phyloP scores from a whole-genome alignment of 345 rosid species.

The Salix dunnii region DNA sequence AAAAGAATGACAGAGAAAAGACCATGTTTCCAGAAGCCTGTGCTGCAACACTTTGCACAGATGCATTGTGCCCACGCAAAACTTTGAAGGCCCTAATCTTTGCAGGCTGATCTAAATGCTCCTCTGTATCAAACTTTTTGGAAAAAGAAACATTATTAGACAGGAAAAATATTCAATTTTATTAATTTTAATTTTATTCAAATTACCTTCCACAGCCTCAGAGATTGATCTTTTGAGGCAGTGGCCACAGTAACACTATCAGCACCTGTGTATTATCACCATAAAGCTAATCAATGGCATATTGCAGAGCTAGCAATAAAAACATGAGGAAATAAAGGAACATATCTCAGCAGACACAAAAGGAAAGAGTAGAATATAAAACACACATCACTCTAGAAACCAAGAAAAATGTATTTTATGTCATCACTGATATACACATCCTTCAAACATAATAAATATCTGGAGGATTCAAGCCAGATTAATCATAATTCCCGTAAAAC shows the following conservation, averaged over 20 bases:
- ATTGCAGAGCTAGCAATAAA: not conserved
- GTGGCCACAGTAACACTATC: constrained; percentile 57
- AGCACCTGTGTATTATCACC: constrained; percentile 36
- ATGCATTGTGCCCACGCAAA: constrained; percentile 78
- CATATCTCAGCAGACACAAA: not conserved
- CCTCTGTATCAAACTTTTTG: constrained; percentile 50
- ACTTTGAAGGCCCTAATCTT: constrained; percentile 67
- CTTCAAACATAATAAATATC: not conserved
- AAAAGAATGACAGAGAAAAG: constrained; percentile 15
- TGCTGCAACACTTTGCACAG: constrained; percentile 79
- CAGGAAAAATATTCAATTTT: constrained; percentile 9
- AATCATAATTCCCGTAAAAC: not conserved
- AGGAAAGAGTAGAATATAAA: not conserved
- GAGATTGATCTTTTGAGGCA: constrained; percentile 86
- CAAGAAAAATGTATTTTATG: not conserved
- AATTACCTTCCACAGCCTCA: constrained; percentile 91
- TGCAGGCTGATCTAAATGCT: constrained; percentile 35
- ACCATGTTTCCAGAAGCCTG: constrained; percentile 71
- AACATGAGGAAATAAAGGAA: not conserved
- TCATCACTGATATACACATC: not conserved
- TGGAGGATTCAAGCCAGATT: not conserved
- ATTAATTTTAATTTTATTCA: constrained; percentile 9
- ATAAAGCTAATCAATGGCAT: not conserved
- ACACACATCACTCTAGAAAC: not conserved
- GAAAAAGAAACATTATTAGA: constrained; percentile 13